Evolutionary conservation across 2,329 filamentous ascomycete species (phyloP), one percentile per base, ranked within the genome.

Genomic region (Fusarium decemcellulare): DNA sequence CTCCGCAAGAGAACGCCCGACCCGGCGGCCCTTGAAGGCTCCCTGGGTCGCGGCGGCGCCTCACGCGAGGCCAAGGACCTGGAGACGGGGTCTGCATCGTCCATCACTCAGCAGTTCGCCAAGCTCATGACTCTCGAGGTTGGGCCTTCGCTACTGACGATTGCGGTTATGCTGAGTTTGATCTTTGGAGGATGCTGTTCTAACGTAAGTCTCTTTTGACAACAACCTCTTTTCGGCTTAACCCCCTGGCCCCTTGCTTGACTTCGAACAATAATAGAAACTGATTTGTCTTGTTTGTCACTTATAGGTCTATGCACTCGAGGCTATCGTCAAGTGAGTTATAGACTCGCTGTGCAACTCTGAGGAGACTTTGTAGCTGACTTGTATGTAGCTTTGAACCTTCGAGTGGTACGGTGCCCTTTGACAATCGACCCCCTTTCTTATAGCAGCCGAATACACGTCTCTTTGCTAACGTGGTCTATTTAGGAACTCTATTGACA

Each of bases 101-200:
- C 71, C 11, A 56, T 74, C 53, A 63, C 67, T 18, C 68, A 74
- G 46, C 64, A 61, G n/a, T 64, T 73, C 55, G 72, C 74, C 23
- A 71, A 58, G 27, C 56, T 72, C n/a, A 55, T 73, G 55, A 63
- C 62, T 42, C 36, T 55, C 27, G 73, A 76, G 61, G 67, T 72
- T 47, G 76, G 72, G 5, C 75, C 78, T 7, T 75, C 77, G 30
- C 52, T 81, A 86, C 79, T 93, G 39, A 86, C 88, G 61, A 84
- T 91, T 47, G 84, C 86, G 23, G 84, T 87, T 61, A 97, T 97
- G 87, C 86, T 95, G 61, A 87, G 86, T 54, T 87, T 98, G 71
- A 98, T 99, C 63, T 98, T 99, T 80, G 96, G 96, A 54, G 96
- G 96, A 32, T 97, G 94, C 78, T 97, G 95, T 82, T 94, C 93